Base-by-base conservation (phyloP, 1,139 yeast species). In the Entelexis paramagnoliae region DNA sequence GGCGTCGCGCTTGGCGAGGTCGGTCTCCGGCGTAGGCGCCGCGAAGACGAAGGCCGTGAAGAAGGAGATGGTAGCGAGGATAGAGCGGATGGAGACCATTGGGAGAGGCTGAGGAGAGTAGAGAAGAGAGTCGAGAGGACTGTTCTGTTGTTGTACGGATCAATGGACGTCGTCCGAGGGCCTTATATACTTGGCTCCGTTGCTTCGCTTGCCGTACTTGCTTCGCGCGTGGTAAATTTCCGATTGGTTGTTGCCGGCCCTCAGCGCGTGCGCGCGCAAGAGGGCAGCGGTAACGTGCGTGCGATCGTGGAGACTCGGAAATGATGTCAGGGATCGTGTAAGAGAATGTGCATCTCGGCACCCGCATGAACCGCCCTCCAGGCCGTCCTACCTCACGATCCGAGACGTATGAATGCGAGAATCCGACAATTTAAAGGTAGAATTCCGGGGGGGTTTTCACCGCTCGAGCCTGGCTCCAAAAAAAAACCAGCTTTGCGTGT, bases 51-150 rank as follows among this genome's bases (percentile, higher is more conserved):
- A 33, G 20, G 33, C 47, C 38, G 39, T 32, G 38, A 33, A 33
- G 22, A 43, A 34, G 47, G 38, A 4, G 14, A 43, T 16, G 6
- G 30, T 2, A 10, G 47, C 24, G 44, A 40, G 19, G 24, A 40
- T 28, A 16, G 44, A 40, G 44, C 44, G 44, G 24, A 40, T 17
- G 17, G 34, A 40, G 17, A 40, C 34, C 44, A 40, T 40, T 40
- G 24, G 13, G 10, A 22, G 11, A 36, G 24, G 20, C 9, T 22
- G 41, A 20, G 14, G 41, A 20, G 29, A 4, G 16, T 6, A 38
- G 41, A 20, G 40, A 38, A 38, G 42, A 38, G 42, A 38, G 30
- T 40, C 10, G 3, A 16, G 4, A n/a, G 24, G 17, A 17, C 24
- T 28, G 44, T 14, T 10, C 14, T 8, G 44, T 4, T 24, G 29